These are phyloP conservation scores for Peronosclerospora sorghi DNA, from an alignment of 352 stramenopile species.

Conservation along the genomic window DNA sequence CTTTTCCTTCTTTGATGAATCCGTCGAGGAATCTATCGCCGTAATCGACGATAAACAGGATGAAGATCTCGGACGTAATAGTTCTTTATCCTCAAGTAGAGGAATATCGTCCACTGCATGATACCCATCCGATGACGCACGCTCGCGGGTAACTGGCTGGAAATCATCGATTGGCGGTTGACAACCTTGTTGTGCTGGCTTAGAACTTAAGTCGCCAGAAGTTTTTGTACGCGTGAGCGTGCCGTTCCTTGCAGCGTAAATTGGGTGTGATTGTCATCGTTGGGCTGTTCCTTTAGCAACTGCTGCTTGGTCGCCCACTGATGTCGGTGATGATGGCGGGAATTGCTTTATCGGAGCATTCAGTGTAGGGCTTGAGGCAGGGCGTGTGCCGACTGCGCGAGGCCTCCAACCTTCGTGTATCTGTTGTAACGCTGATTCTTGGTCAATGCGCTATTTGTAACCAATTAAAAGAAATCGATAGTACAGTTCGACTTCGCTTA, in stretches of 20 bases:
- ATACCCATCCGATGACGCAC: constrained; percentile 10
- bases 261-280: constrained; percentile 4
- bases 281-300: constrained; percentile 1
- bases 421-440: background rate
- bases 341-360: constrained; percentile 2
- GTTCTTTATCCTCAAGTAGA: constrained; percentile 1
- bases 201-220: constrained; percentile 6
- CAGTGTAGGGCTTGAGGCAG: constrained; percentile 5
- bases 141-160: background rate
- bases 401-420: constrained; percentile 12
- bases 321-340: constrained; percentile 5
- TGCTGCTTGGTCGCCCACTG: constrained; percentile 3
- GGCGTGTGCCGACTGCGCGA: constrained; percentile 3
- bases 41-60: constrained; percentile 9
- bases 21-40: background rate
- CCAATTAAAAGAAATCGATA: too few relatives aligned
- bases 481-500: too few relatives aligned
- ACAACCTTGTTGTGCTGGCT: constrained; percentile 2
- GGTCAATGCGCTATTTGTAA: too few relatives aligned
- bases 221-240: constrained; percentile 8
- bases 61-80: constrained; percentile 6
- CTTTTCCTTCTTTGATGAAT: constrained; percentile 1
- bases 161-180: constrained; percentile 8
- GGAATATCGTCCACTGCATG: constrained; percentile 1
- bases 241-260: background rate